Evolutionary conservation across 106 monocot genomes (phyloP).

Genomic region (Dioscorea zingiberensis): DNA sequence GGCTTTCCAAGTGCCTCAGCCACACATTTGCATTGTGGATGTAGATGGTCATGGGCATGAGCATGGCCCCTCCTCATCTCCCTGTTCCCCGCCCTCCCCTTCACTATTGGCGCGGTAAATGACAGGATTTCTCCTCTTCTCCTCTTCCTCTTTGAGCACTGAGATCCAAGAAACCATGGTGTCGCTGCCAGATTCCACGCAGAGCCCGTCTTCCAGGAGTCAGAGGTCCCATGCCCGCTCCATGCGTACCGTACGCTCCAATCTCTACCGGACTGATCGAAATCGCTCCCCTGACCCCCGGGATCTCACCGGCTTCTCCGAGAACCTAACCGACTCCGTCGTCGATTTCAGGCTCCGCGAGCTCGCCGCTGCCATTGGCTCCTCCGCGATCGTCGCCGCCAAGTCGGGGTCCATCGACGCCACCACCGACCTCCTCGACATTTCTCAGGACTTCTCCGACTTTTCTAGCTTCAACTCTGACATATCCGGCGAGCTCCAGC

Average conservation of each 20-base stretch:
- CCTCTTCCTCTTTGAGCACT: no score
- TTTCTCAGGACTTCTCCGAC: slow-evolving; percentile 57
- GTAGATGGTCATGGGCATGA: neutral
- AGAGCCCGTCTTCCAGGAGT: slow-evolving; percentile 23
- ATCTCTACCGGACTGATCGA: slow-evolving; percentile 5
- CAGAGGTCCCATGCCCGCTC: slow-evolving; percentile 43
- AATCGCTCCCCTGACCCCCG: neutral
- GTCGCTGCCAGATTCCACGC: slow-evolving; percentile 36
- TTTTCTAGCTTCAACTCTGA: slow-evolving; percentile 56
- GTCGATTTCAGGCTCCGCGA: slow-evolving; percentile 64
- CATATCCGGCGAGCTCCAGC: slow-evolving; percentile 52
- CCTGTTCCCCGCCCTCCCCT: no score
- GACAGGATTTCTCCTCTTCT: no score
- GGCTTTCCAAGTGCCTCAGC: neutral
- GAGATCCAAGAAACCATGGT: slow-evolving; percentile 30
- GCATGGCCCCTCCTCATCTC: no score
- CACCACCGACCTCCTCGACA: slow-evolving; percentile 44
- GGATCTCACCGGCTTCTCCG: slow-evolving; percentile 14
- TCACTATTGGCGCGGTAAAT: no score
- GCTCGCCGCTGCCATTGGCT: slow-evolving; percentile 25
- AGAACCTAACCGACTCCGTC: slow-evolving; percentile 62
- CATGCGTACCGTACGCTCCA: slow-evolving; percentile 63
- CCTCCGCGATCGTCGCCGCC: slow-evolving; percentile 7
- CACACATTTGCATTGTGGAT: neutral
- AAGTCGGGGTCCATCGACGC: slow-evolving; percentile 14